phyloP scores from a whole-genome alignment of 139 green algal genomes.

The Chlamydomonas eustigma region DNA sequence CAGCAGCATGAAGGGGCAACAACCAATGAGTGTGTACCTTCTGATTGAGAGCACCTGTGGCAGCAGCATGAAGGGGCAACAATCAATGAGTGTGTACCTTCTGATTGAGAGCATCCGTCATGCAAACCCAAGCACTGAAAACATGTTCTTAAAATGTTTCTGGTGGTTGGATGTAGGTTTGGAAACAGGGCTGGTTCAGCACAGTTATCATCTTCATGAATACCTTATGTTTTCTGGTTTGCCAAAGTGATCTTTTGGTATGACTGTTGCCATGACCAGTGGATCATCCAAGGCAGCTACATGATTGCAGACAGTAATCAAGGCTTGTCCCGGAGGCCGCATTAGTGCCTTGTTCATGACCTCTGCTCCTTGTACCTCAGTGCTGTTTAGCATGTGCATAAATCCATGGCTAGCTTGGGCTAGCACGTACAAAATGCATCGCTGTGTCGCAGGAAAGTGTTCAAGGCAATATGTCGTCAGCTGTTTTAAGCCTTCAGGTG shows the following conservation, averaged over 20 bases:
- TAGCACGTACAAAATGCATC: background rate
- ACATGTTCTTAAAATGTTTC: too few species aligned
- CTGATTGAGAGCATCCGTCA: too few species aligned
- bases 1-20: too few species aligned
- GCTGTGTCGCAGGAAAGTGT: background rate
- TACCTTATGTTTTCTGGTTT: slow-evolving; percentile 32
- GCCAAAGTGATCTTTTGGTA: slow-evolving; percentile 52
- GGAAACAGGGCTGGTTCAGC: too few species aligned
- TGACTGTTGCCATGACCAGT: slow-evolving; percentile 63
- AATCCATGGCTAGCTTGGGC: slow-evolving; percentile 1
- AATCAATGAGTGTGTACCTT: too few species aligned
- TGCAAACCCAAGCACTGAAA: too few species aligned
- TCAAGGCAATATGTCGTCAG: background rate
- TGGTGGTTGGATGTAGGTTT: too few species aligned
- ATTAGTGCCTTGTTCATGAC: slow-evolving; percentile 48
- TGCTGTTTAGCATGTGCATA: slow-evolving; percentile 13
- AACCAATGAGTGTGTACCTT: too few species aligned
- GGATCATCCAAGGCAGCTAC: slow-evolving; percentile 85
- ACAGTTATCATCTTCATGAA: too few species aligned
- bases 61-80: too few species aligned
- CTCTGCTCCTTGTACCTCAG: slow-evolving; percentile 31
- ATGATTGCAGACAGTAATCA: slow-evolving; percentile 89
- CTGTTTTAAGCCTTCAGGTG: background rate
- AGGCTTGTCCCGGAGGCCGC: slow-evolving; percentile 33
- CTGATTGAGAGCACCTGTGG: too few species aligned